Base-by-base conservation (phyloP, 2,329 filamentous ascomycete species). In the Rhinocladiella similis region DNA sequence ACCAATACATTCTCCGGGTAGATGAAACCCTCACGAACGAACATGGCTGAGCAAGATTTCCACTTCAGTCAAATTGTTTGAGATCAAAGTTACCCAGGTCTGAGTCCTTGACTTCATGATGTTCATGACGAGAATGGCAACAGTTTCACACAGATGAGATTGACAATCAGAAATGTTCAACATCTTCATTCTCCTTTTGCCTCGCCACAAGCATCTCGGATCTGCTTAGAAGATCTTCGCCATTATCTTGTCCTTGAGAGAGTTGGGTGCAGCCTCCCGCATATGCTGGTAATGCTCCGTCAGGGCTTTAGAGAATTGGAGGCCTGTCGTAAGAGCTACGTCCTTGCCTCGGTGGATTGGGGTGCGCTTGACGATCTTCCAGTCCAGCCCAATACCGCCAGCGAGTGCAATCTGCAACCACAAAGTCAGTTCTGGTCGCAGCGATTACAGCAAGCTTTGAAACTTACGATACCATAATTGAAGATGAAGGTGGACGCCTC, bases 1-100 rank as follows among this genome's bases (percentile, higher is more conserved):
- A 57, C 51, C 13, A 36, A 18, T 13, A 61, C 58, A 5, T 61
- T 61, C 18, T n/a, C 4, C 18, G 57, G 57, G 10, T 53, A 45
- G 35, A 38, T 35, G 5, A 38, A 38, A 38, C 29, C 14, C 4
- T 25, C 22, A 25, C 22, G 4, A 25, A 25, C 22, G 22, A 4
- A 25, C 22, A 7, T 13, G 35, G 35, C 35, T 13, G 35, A 38
- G 10, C 5, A 38, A 16, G 5, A 13, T 38, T 13, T 16, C 5
- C 10, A 13, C 13, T 16, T 38, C 35, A 14, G 14, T 10, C 35
- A 38, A 13, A 38, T n/a, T n/a, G n/a, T n/a, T n/a, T n/a, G 35
- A 38, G 12, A n/a, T 16, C 35, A 38, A 10, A 10, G 13, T 38
- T 25, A 25, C 4, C 22, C 22, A 25, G 22, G 7, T 7, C 22